Evolutionary conservation across 169 alveolate species (phyloP).

Genomic region (Perkinsus chesapeaki): DNA sequence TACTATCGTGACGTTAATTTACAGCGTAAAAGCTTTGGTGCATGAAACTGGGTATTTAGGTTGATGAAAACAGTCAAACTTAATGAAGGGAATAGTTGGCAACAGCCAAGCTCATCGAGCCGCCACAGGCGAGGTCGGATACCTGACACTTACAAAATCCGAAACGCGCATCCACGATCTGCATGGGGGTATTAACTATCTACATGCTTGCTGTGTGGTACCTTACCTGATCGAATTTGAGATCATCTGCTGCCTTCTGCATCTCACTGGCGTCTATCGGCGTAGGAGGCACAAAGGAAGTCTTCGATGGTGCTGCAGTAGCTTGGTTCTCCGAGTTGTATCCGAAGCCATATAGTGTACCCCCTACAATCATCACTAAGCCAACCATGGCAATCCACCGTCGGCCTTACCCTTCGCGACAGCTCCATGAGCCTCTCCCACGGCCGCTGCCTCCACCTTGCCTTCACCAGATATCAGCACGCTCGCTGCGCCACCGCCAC

Average conservation of each 20-base stretch:
- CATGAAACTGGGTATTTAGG: neutral
- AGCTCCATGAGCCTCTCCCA: neutral
- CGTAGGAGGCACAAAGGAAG: neutral
- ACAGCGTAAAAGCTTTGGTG: neutral
- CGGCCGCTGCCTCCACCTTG: neutral
- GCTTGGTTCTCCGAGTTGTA: neutral
- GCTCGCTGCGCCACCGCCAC: neutral
- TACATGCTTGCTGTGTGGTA: neutral
- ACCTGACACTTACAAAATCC: neutral
- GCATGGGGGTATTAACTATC: neutral
- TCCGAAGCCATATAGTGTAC: neutral
- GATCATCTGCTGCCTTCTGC: neutral
- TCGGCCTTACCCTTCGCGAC: neutral
- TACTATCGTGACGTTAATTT: neutral
- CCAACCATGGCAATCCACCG: neutral
- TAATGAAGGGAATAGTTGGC: neutral
- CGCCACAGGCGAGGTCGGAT: slow-evolving; percentile 7
- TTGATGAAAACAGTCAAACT: neutral
- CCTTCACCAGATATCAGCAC: neutral
- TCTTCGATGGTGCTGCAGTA: neutral
- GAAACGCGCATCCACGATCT: neutral
- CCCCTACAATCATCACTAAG: neutral
- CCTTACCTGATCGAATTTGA: neutral
- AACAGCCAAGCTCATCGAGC: slow-evolving; percentile 1
- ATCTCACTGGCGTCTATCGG: neutral